A percentile compares a stretch with the other conserved stretches of the same genome.
Conservation (phyloP, 2,329 filamentous ascomycete species). For the Neofusicoccum sp. region DNA sequence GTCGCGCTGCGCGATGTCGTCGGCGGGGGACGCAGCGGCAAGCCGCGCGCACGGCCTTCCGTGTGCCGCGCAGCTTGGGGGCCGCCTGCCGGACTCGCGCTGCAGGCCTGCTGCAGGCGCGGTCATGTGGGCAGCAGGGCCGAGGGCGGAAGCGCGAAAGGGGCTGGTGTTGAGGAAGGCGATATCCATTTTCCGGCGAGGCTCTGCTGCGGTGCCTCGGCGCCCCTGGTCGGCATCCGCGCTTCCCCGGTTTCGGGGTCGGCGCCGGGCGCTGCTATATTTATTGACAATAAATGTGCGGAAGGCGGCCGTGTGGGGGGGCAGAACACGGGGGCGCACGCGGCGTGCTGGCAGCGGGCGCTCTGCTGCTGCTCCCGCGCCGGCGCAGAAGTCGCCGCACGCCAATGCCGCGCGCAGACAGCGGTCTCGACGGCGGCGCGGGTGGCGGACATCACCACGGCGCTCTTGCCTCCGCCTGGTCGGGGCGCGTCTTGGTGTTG, state of each 20-base stretch:
- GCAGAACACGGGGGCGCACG: background rate
- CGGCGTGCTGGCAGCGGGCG: background rate
- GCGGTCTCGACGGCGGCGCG: background rate
- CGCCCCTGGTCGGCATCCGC: constrained; percentile 3
- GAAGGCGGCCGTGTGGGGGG: constrained; percentile 4
- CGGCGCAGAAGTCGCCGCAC: too few relatives aligned
- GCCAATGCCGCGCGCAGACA: too few relatives aligned
- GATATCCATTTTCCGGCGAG: background rate
- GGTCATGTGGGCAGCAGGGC: background rate
- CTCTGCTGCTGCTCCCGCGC: background rate
- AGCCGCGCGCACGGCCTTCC: background rate
- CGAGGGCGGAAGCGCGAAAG: background rate
- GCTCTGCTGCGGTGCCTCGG: background rate
- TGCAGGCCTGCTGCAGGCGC: background rate
- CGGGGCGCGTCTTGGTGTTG: background rate
- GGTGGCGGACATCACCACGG: constrained; percentile 1
- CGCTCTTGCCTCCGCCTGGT: background rate
- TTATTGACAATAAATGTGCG: constrained; percentile 16
- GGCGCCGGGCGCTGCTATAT: constrained; percentile 8
- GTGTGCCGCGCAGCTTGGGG: background rate
- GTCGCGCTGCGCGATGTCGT: background rate
- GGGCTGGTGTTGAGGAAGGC: constrained; percentile 2
- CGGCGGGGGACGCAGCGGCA: background rate
- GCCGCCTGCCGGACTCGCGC: background rate
- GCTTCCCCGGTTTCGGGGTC: constrained; percentile 15